Evolutionary conservation across 306 rosid species (phyloP).

Genomic region (Luffa acutangula): DNA sequence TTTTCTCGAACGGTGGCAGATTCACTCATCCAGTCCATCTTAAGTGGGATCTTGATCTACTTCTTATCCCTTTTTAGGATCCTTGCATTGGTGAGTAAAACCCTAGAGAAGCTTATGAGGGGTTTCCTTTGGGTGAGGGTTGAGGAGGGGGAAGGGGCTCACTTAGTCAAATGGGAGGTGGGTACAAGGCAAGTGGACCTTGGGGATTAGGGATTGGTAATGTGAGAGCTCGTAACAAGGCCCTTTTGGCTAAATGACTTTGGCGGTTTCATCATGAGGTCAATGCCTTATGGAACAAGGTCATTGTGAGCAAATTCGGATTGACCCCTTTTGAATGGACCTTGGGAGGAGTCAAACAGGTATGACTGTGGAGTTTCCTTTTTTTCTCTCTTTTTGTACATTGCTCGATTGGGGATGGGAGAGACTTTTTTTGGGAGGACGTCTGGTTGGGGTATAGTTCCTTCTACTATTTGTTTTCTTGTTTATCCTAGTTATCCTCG

Average conservation of each 20-base stretch:
- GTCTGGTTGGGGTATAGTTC: background rate
- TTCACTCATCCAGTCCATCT: too few relatives aligned
- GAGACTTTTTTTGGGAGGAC: background rate
- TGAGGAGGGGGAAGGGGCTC: background rate
- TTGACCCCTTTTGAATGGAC: background rate
- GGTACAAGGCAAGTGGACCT: background rate
- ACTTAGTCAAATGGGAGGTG: background rate
- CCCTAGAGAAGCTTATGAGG: too few relatives aligned
- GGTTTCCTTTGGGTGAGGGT: too few relatives aligned
- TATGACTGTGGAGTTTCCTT: background rate
- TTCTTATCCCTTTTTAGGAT: too few relatives aligned
- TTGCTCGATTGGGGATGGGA: background rate
- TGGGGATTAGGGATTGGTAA: too few relatives aligned
- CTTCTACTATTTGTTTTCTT: background rate
- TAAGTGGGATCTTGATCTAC: too few relatives aligned
- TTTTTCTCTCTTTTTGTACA: background rate
- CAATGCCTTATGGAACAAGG: too few relatives aligned
- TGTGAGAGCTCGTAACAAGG: too few relatives aligned
- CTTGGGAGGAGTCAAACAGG: background rate
- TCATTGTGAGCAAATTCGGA: background rate
- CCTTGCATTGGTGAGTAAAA: too few relatives aligned
- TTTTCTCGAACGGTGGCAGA: too few relatives aligned
- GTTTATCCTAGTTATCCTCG: background rate
- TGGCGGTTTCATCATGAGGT: too few relatives aligned
- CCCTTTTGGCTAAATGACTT: too few relatives aligned